A percentile compares a stretch with the other conserved stretches of the same genome.
Evolutionary conservation across 2,329 filamentous ascomycete genomes (phyloP).

Genomic region (Colletotrichum acutatum): DNA sequence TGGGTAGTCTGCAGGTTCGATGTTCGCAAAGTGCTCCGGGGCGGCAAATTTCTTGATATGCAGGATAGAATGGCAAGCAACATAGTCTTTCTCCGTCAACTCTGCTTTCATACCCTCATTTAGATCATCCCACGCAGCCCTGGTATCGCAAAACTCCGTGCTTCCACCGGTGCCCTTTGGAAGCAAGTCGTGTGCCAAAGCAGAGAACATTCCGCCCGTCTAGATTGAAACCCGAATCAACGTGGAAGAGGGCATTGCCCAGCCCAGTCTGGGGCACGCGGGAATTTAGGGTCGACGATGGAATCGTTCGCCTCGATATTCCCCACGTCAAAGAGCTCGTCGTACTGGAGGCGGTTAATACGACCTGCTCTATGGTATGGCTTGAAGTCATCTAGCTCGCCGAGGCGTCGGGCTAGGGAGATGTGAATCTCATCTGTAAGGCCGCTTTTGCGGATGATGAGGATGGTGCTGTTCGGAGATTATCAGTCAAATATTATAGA

Average conservation of each 20-base stretch:
- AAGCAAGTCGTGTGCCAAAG: constrained; percentile 60
- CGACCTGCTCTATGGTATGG: constrained; percentile 59
- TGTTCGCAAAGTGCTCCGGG: constrained; percentile 57
- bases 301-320: constrained; percentile 62
- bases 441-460: not conserved
- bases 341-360: constrained; percentile 56
- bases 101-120: constrained; percentile 45
- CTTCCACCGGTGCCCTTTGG: constrained; percentile 56
- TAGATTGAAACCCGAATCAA: constrained; percentile 65
- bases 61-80: constrained; percentile 61
- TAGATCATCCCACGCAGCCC: constrained; percentile 60
- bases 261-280: constrained; percentile 51
- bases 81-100: constrained; percentile 51
- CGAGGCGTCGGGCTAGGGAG: not conserved
- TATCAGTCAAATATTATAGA: not conserved
- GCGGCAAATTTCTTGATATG: constrained; percentile 63
- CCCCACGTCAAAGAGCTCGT: constrained; percentile 67
- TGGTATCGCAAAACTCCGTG: constrained; percentile 64
- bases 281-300: constrained; percentile 47
- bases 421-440: not conserved
- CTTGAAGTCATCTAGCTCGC: constrained; percentile 56
- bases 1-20: constrained; percentile 52
- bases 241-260: constrained; percentile 64
- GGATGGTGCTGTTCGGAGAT: not conserved
- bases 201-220: constrained; percentile 61